phyloP scores from a whole-genome alignment of 148 eudicot species.

The Dianthus caryophyllus region DNA sequence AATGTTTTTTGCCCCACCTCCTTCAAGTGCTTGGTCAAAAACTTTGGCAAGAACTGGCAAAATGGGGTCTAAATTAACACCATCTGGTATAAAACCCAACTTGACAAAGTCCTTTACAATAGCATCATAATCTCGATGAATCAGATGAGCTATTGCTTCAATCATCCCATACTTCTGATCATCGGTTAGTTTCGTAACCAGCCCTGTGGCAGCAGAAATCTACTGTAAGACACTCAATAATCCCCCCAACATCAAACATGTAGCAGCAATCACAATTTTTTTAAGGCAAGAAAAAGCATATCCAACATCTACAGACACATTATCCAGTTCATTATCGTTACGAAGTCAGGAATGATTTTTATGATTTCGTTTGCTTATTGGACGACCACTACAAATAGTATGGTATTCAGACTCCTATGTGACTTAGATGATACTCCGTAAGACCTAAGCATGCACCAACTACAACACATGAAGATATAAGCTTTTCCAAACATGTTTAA shows the following conservation, averaged over 20 bases:
- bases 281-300: neutral
- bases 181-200: slow-evolving; percentile 91
- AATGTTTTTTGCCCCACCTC: slow-evolving; percentile 97
- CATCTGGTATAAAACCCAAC: slow-evolving; percentile 87
- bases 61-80: slow-evolving; percentile 89
- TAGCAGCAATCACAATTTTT: neutral
- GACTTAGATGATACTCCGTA: neutral
- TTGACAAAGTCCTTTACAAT: slow-evolving; percentile 96
- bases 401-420: neutral
- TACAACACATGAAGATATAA: neutral
- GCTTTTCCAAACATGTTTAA: neutral
- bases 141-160: slow-evolving; percentile 98
- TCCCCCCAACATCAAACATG: neutral
- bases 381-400: neutral
- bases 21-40: slow-evolving; percentile 99
- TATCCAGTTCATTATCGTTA: neutral
- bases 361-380: neutral
- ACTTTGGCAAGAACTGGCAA: slow-evolving; percentile 97
- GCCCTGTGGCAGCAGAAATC: slow-evolving; percentile 46
- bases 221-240: slow-evolving; percentile 14
- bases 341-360: neutral
- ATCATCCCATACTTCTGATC: slow-evolving; percentile 99
- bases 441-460: neutral
- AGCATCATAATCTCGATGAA: slow-evolving; percentile 91
- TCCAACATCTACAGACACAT: neutral